A percentile compares a stretch with the other conserved stretches of the same genome.
phyloP scores from a whole-genome alignment of 148 eudicot genomes.

The Fagopyrum tataricum region DNA sequence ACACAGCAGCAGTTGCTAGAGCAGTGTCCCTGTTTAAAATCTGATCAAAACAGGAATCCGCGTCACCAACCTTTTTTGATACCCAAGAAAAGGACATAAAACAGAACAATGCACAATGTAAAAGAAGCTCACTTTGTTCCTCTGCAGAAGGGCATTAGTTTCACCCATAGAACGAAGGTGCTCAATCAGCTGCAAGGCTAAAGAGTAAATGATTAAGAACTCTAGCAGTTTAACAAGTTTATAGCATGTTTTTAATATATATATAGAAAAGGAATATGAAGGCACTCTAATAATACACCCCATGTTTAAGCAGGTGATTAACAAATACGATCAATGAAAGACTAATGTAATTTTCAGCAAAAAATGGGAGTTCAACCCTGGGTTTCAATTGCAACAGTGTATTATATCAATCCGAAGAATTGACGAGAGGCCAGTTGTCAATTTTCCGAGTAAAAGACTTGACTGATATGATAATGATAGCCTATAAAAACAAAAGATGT shows the following conservation, averaged over 20 bases:
- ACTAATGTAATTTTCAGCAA: neutral
- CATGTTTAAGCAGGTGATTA: neutral
- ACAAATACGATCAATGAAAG: neutral
- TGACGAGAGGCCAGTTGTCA: neutral
- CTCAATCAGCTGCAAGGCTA: slow-evolving; percentile 93
- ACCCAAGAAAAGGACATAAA: slow-evolving; percentile 9
- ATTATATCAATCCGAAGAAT: neutral
- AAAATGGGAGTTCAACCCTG: neutral
- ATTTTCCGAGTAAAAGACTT: neutral
- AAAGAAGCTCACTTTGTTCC: slow-evolving; percentile 51
- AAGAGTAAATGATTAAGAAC: slow-evolving; percentile 15
- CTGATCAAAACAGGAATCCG: slow-evolving; percentile 25
- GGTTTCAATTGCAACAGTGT: neutral
- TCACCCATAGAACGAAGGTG: slow-evolving; percentile 97
- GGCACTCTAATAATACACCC: neutral
- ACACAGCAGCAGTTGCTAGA: slow-evolving; percentile 86
- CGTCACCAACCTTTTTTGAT: neutral
- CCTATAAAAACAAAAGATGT: neutral
- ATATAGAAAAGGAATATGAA: neutral
- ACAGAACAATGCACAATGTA: neutral
- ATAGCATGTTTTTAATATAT: neutral
- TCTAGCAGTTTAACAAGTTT: neutral
- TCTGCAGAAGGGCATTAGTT: slow-evolving; percentile 82
- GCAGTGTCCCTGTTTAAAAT: slow-evolving; percentile 86
- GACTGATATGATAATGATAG: neutral